Conservation (phyloP, 352 stramenopile species). For the Phytophthora cactorum region DNA sequence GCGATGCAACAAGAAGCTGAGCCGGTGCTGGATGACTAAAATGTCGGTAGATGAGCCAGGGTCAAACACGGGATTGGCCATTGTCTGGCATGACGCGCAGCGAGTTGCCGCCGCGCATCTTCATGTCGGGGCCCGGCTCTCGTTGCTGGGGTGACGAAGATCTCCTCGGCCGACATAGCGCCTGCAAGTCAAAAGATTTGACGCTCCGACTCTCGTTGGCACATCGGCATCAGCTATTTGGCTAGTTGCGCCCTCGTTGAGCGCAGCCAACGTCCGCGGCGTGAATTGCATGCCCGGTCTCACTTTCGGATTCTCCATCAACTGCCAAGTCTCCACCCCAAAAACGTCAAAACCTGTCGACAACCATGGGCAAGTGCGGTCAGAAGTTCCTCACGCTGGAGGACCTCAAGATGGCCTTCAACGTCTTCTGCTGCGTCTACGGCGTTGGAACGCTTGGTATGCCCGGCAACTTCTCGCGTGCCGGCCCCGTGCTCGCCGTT, state of each 20-base stretch:
- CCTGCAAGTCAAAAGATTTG: background rate
- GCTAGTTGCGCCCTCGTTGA: conserved; percentile 13
- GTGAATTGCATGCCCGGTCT: conserved; percentile 4
- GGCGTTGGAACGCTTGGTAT: conserved; percentile 21
- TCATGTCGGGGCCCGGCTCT: conserved; percentile 17
- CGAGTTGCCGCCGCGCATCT: conserved; percentile 22
- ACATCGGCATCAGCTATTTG: conserved; percentile 24
- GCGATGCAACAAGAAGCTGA: background rate
- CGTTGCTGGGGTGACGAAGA: background rate
- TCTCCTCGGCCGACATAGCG: conserved; percentile 1
- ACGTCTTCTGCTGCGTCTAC: conserved; percentile 27
- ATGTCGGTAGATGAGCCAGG: background rate
- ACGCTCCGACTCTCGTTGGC: conserved; percentile 15
- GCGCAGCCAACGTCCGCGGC: background rate
- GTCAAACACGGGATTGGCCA: conserved; percentile 13
- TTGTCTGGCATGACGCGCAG: conserved; percentile 16
- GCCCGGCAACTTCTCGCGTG: conserved; percentile 49
- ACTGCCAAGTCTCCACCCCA: conserved; percentile 14
- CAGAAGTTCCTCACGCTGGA: conserved; percentile 53
- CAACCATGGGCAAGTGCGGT: conserved; percentile 22
- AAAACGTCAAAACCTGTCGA: background rate
- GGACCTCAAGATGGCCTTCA: conserved; percentile 60
- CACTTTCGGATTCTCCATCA: conserved; percentile 31
- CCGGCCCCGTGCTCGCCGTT: conserved; percentile 43
- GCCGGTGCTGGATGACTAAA: background rate